Percentiles rank a stretch among this genome's conserved stretches.
phyloP scores from a whole-genome alignment of 306 rosid species.

The Morella rubra region DNA sequence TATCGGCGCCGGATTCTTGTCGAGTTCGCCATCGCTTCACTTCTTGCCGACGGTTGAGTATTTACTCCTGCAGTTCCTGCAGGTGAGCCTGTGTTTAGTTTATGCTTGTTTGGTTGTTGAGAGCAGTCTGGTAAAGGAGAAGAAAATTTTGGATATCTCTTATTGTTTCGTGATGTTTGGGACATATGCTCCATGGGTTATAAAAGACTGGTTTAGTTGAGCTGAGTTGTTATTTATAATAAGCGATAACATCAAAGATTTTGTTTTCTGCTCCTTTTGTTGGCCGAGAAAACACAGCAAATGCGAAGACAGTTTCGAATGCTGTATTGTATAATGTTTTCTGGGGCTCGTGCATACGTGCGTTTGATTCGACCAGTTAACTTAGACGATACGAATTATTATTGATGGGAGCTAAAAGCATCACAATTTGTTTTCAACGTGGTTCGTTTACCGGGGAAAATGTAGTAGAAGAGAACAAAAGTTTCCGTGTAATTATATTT shows the following conservation, averaged over 20 bases:
- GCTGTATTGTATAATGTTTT: slow-evolving; percentile 3
- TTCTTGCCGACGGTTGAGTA: slow-evolving; percentile 57
- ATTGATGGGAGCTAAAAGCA: neutral
- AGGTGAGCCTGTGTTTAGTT: slow-evolving; percentile 27
- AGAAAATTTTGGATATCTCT: neutral
- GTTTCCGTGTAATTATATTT: neutral
- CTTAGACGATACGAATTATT: neutral
- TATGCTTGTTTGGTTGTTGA: neutral
- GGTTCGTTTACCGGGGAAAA: neutral
- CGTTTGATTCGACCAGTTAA: neutral
- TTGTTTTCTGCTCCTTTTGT: neutral
- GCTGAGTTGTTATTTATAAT: neutral
- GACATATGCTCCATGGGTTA: neutral
- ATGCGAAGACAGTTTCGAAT: neutral
- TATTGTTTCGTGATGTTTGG: neutral
- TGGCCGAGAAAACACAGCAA: neutral
- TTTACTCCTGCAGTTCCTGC: slow-evolving; percentile 35
- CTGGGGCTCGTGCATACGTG: neutral
- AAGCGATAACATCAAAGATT: neutral
- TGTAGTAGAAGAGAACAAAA: neutral
- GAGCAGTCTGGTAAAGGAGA: neutral
- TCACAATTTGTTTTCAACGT: neutral
- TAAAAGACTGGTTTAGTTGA: neutral
- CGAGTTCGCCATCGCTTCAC: slow-evolving; percentile 61
- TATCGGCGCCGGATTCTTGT: slow-evolving; percentile 37